Base-by-base conservation (phyloP, 2,329 filamentous ascomycete genomes). In the Colletotrichum karsti region DNA sequence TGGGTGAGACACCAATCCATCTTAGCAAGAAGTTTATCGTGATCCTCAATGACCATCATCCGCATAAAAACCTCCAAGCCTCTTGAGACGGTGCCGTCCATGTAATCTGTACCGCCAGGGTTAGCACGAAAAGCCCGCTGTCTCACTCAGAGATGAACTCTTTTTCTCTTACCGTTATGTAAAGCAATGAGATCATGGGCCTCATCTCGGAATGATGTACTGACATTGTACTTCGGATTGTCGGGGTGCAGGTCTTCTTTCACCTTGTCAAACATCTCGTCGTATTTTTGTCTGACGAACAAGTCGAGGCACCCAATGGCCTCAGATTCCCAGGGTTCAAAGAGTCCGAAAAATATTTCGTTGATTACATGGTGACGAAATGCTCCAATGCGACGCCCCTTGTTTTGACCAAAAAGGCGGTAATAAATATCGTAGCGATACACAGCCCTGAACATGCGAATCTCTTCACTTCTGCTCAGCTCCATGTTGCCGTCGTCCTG, bases 341-440 rank as follows among this genome's bases (percentile, higher is more conserved):
- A 71, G 2, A 50, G 53, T 37, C 48, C 18, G 33, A 63, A 67
- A 22, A 70, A 72, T 8, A 42, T n/a, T 7, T 63, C 39, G 35
- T 55, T 54, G 35, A 71, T 56, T 30, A 63, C 56, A 33, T 68
- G 24, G 8, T 53, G 26, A 30, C 26, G 22, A 12, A 66, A 67
- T 5, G 1, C 18, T 7, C 61, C 61, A 5, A 56, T 10, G 3
- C 67, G 61, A 18, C 9, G 42, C 33, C 63, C 69, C 28, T 60
- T 18, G 46, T 70, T 69, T 12, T 33, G 59, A 28, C 44, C 57
- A 18, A 60, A 60, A 9, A 60, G 30, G 5, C 71, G 69, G 24
- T 68, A 30, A 59, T 58, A 74, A 1, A 67, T 69, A 3, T 73
- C 65, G 26, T 70, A 67, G 13, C 70, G 71, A 57, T 74, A 74